phyloP scores from a whole-genome alignment of 1,284 basidiomycete genomes.

The Trametes polyzona region DNA sequence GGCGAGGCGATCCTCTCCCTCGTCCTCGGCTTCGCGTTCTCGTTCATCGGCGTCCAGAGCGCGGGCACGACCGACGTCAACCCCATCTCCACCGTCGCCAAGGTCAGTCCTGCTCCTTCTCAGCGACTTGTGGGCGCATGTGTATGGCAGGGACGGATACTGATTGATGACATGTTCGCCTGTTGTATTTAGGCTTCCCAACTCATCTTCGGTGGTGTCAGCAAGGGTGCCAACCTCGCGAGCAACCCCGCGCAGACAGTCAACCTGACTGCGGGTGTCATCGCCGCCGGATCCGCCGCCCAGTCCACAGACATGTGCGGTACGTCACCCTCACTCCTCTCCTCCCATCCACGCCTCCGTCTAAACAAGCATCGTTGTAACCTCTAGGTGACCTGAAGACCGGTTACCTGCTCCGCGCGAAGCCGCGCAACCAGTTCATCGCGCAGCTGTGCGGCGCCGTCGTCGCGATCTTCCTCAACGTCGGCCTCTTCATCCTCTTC shows the following conservation, averaged over 20 bases:
- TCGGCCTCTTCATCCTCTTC: conserved; percentile 66
- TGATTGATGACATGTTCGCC: background rate
- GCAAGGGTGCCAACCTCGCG: conserved; percentile 47
- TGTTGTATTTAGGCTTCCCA: conserved; percentile 48
- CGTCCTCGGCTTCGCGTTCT: conserved; percentile 68
- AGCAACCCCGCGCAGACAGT: conserved; percentile 48
- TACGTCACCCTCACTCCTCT: too few species aligned
- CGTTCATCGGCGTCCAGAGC: conserved; percentile 70
- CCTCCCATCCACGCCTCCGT: too few species aligned
- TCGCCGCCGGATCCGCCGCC: conserved; percentile 61
- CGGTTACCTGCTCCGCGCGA: conserved; percentile 69
- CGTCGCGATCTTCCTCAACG: conserved; percentile 60
- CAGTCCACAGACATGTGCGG: conserved; percentile 74
- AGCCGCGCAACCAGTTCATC: conserved; percentile 68
- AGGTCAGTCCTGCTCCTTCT: conserved; percentile 34
- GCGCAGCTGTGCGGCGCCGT: conserved; percentile 61
- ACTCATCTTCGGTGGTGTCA: conserved; percentile 64
- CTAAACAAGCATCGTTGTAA: too few species aligned
- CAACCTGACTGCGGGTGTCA: conserved; percentile 63
- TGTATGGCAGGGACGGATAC: background rate
- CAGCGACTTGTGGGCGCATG: background rate
- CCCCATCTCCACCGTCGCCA: conserved; percentile 60
- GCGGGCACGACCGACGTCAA: conserved; percentile 63
- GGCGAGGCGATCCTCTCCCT: conserved; percentile 59
- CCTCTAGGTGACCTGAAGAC: conserved; percentile 78